Percentiles rank a stretch among this genome's conserved stretches.
phyloP scores from a whole-genome alignment of 1,139 yeast species.

The Suhomyces panamericanus region DNA sequence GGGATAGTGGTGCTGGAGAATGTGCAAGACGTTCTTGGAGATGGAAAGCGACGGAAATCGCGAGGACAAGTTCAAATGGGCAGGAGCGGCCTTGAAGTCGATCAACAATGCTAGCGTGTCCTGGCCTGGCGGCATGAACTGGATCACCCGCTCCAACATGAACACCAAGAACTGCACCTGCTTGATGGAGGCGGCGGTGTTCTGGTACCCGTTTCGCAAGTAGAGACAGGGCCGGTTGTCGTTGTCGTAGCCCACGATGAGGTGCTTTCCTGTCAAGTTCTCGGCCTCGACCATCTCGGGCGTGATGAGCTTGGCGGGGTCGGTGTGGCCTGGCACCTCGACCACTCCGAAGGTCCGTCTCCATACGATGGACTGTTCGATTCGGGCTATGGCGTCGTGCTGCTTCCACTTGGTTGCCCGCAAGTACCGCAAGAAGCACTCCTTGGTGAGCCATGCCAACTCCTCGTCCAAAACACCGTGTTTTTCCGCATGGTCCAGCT shows the following conservation, averaged over 20 bases:
- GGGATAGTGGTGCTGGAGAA: slow-evolving; percentile 84
- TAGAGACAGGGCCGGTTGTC: slow-evolving; percentile 88
- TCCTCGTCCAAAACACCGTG: slow-evolving; percentile 54
- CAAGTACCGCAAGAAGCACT: slow-evolving; percentile 81
- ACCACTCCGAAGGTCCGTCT: slow-evolving; percentile 88
- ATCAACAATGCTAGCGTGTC: slow-evolving; percentile 86
- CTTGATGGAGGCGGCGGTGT: slow-evolving; percentile 79
- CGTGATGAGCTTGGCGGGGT: slow-evolving; percentile 48
- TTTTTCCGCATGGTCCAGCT: slow-evolving; percentile 33
- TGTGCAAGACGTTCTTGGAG: slow-evolving; percentile 73
- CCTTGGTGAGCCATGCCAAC: slow-evolving; percentile 87
- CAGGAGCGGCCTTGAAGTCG: slow-evolving; percentile 73
- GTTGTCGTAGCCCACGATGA: slow-evolving; percentile 84
- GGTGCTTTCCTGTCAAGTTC: slow-evolving; percentile 85
- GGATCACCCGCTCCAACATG: slow-evolving; percentile 87
- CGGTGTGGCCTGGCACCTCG: slow-evolving; percentile 47
- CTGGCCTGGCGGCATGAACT: slow-evolving; percentile 94
- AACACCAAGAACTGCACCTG: slow-evolving; percentile 93
- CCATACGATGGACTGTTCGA: slow-evolving; percentile 81
- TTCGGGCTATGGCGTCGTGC: slow-evolving; percentile 67
- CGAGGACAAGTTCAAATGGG: slow-evolving; percentile 39
- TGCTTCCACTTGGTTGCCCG: slow-evolving; percentile 90
- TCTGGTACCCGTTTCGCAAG: slow-evolving; percentile 89
- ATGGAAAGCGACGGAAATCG: slow-evolving; percentile 46
- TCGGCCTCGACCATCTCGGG: slow-evolving; percentile 67